phyloP scores from a whole-genome alignment of 305 asterid species.

The Fraxinus sp. region DNA sequence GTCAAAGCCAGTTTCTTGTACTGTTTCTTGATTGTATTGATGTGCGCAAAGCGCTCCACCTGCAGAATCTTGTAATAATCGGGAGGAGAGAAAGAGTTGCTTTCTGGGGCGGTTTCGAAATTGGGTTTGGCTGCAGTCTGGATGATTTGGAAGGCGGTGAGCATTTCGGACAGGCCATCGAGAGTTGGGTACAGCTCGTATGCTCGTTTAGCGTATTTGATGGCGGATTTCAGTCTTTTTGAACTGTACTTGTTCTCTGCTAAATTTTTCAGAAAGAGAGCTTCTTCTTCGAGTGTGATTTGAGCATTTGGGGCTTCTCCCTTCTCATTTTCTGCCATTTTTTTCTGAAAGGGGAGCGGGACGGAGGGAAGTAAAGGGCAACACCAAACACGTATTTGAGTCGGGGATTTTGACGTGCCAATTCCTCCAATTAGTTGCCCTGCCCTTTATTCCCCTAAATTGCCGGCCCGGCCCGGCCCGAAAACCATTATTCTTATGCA shows the following conservation, averaged over 20 bases:
- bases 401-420: neutral
- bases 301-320: neutral
- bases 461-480: neutral
- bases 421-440: neutral
- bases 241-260: constrained; percentile 58
- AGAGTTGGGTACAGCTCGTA: constrained; percentile 49
- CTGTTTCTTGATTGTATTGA: constrained; percentile 61
- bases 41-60: constrained; percentile 63
- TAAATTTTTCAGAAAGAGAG: constrained; percentile 51
- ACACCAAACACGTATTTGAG: neutral
- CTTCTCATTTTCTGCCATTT: neutral
- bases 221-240: constrained; percentile 59
- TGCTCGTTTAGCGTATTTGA: constrained; percentile 68
- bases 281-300: constrained; percentile 32
- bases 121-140: constrained; percentile 32
- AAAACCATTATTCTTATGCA: no score
- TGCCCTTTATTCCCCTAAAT: neutral
- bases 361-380: neutral
- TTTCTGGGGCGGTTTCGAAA: constrained; percentile 7
- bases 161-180: constrained; percentile 56
- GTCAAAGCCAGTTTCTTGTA: constrained; percentile 71
- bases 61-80: constrained; percentile 72
- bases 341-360: neutral
- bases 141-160: constrained; percentile 63
- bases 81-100: constrained; percentile 23